Percentiles rank a stretch among this genome's conserved stretches.
Conservation (phyloP, 1,139 yeast genomes). For the Blastobotrys arbuscula region DNA sequence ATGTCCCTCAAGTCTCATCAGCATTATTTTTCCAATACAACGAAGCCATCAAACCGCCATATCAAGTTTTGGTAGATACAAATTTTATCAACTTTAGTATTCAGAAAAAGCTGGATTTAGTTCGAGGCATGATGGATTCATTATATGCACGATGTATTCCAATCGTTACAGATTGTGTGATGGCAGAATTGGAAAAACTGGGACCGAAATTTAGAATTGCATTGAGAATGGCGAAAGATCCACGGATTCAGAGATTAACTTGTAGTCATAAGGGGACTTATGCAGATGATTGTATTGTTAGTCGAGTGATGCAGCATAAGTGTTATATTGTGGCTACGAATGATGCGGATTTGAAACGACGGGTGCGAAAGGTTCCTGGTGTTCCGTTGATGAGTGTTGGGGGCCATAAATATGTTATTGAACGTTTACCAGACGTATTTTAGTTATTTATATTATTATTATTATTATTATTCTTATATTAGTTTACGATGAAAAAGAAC, state of each 20-base stretch:
- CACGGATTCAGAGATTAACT: constrained; percentile 76
- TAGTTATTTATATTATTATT: constrained; percentile 30
- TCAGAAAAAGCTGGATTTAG: constrained; percentile 88
- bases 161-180: constrained; percentile 90
- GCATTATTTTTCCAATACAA: constrained; percentile 93
- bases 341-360: constrained; percentile 94
- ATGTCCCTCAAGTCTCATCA: constrained; percentile 91
- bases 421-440: constrained; percentile 90
- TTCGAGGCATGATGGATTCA: constrained; percentile 94
- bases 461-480: not conserved
- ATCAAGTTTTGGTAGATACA: constrained; percentile 91
- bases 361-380: constrained; percentile 94
- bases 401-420: constrained; percentile 84
- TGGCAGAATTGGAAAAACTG: constrained; percentile 94
- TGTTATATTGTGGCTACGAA: constrained; percentile 96
- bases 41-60: constrained; percentile 92
- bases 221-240: constrained; percentile 84
- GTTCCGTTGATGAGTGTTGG: constrained; percentile 97
- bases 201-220: constrained; percentile 96
- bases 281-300: constrained; percentile 96
- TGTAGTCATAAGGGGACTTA: constrained; percentile 94
- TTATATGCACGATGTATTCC: constrained; percentile 94
- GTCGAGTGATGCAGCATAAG: constrained; percentile 89
- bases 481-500: no score
- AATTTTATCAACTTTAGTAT: constrained; percentile 94